Evolutionary conservation across 2,329 filamentous ascomycete species (phyloP).

Genomic region (Hirsutella thompsonii): DNA sequence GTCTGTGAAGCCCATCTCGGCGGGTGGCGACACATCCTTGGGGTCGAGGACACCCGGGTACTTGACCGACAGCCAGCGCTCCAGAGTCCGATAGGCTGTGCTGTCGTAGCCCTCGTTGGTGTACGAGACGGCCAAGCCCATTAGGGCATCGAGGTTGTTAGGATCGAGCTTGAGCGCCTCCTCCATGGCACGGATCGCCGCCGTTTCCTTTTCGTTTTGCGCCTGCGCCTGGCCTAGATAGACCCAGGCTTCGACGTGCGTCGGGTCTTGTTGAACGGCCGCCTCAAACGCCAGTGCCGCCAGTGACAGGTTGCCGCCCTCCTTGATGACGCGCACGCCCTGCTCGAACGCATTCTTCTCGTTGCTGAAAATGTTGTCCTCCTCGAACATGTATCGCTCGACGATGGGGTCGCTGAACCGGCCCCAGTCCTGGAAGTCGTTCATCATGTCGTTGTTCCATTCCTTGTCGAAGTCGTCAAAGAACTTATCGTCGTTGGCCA

Average conservation of each 20-base stretch:
- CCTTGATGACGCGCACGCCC: constrained; percentile 82
- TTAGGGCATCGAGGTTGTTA: constrained; percentile 75
- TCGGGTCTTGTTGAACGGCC: constrained; percentile 77
- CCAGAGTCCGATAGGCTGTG: constrained; percentile 88
- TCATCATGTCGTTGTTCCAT: constrained; percentile 51
- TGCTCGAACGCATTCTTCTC: constrained; percentile 81
- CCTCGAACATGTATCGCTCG: constrained; percentile 88
- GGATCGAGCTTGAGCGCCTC: constrained; percentile 81
- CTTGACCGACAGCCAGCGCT: constrained; percentile 92
- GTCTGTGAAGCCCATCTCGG: constrained; percentile 91
- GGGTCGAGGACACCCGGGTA: constrained; percentile 74
- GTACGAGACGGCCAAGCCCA: constrained; percentile 93
- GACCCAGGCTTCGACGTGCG: constrained; percentile 88
- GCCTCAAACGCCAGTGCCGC: constrained; percentile 93
- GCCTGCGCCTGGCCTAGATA: constrained; percentile 85
- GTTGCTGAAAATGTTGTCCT: constrained; percentile 79
- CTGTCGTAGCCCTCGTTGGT: constrained; percentile 98
- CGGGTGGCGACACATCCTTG: constrained; percentile 56
- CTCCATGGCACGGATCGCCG: constrained; percentile 86
- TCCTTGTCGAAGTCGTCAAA: constrained; percentile 62
- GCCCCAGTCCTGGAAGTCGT: constrained; percentile 53
- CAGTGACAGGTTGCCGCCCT: constrained; percentile 86
- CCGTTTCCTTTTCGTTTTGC: constrained; percentile 96
- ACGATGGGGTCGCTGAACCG: constrained; percentile 62
- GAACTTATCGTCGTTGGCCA: constrained; percentile 52